Evolutionary conservation across 768 basidiomycete species (phyloP).

Genomic region (Leccinum pellstonianum): DNA sequence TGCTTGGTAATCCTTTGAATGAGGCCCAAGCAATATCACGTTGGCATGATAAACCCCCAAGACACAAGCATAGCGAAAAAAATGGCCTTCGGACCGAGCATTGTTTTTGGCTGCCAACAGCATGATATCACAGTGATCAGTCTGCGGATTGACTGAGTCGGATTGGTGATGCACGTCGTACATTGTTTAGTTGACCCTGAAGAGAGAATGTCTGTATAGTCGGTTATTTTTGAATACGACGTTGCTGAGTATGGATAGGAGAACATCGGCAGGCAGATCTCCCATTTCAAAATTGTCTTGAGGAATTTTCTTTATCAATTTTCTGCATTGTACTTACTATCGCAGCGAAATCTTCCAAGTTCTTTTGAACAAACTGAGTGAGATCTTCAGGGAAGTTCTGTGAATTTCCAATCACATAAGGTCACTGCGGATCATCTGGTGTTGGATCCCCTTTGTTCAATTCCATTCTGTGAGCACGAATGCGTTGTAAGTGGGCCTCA

Average conservation of each 20-base stretch:
- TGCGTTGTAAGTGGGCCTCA: not conserved
- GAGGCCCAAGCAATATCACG: too few species aligned
- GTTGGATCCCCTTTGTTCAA: not conserved
- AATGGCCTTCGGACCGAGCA: not conserved
- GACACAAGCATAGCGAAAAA: not conserved
- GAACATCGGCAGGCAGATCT: not conserved
- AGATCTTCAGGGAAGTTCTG: not conserved
- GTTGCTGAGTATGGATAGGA: not conserved
- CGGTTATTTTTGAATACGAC: not conserved
- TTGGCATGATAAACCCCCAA: not conserved
- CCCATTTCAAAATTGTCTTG: not conserved
- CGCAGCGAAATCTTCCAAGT: not conserved
- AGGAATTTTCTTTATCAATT: not conserved
- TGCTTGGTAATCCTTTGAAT: too few species aligned
- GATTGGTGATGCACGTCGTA: not conserved
- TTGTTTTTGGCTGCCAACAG: not conserved
- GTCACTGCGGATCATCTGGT: not conserved
- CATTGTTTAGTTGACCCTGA: not conserved
- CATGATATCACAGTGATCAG: not conserved
- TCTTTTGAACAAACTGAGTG: not conserved
- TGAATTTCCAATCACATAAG: not conserved
- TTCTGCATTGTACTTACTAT: not conserved
- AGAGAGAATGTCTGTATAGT: not conserved
- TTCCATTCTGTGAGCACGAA: not conserved
- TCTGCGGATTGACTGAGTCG: not conserved